A percentile compares a stretch with the other conserved stretches of the same genome.
phyloP scores from a whole-genome alignment of 2,329 filamentous ascomycete species.

The Neoarthrinium moseri region DNA sequence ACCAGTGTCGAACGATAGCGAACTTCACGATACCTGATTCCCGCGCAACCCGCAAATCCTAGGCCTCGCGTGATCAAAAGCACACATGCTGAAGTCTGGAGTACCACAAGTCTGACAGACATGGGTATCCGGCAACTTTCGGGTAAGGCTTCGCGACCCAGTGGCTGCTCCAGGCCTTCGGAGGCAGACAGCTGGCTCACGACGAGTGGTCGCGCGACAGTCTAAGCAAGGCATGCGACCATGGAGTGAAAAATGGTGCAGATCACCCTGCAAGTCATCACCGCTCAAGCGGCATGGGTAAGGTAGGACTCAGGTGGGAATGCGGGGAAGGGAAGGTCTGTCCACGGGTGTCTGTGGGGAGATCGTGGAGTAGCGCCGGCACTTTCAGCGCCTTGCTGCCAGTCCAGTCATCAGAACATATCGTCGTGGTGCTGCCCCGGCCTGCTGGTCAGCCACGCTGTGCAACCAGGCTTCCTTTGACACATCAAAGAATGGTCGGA shows the following conservation, averaged over 20 bases:
- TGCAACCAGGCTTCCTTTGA: not conserved
- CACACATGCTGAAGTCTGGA: not conserved
- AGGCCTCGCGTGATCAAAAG: not conserved
- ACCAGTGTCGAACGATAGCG: not conserved
- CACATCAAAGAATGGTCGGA: not conserved
- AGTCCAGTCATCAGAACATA: not conserved
- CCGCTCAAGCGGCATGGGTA: not conserved
- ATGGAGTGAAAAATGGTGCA: not conserved
- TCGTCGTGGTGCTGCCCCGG: not conserved
- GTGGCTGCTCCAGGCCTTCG: too few relatives aligned
- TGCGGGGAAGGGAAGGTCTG: conserved; percentile 2
- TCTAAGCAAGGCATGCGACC: not conserved
- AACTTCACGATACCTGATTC: not conserved
- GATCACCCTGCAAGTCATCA: not conserved
- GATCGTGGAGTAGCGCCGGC: conserved; percentile 3
- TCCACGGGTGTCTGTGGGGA: not conserved
- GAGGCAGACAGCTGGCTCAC: not conserved
- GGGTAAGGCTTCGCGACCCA: not conserved
- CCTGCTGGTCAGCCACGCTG: not conserved
- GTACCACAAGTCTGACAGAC: not conserved
- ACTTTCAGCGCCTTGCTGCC: not conserved
- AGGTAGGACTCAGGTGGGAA: conserved; percentile 3
- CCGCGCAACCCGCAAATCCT: not conserved
- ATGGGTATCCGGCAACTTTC: conserved; percentile 1
- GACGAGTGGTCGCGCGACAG: not conserved